Conservation (phyloP, 176 grass and related monocot genomes). For the Zea luxurians region DNA sequence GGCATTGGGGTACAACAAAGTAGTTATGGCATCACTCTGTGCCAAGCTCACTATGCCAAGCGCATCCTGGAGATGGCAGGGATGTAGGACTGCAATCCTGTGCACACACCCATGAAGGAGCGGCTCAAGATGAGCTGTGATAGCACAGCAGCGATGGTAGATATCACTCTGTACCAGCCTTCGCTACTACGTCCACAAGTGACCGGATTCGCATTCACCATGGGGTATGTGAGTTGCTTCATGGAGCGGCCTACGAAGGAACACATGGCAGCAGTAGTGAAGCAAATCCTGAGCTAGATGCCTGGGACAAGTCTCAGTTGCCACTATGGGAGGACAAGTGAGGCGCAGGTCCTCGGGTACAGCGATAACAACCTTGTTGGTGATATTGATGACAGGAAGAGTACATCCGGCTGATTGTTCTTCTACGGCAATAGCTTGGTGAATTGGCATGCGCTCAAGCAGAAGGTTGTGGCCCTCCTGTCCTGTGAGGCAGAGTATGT, state of each 20-base stretch:
- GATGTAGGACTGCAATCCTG: too few species aligned
- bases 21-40: too few species aligned
- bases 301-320: not conserved
- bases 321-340: not conserved
- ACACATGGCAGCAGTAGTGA: not conserved
- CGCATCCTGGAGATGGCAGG: too few species aligned
- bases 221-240: not conserved
- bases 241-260: not conserved
- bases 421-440: not conserved
- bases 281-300: not conserved
- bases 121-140: too few species aligned
- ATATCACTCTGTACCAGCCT: too few species aligned
- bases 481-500: not conserved
- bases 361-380: not conserved
- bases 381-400: not conserved
- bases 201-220: too few species aligned
- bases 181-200: too few species aligned
- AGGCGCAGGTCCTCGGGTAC: not conserved
- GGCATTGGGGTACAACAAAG: too few species aligned
- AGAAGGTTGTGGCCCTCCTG: not conserved
- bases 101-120: too few species aligned
- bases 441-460: not conserved
- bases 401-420: not conserved
- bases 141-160: too few species aligned
- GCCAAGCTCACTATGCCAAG: too few species aligned